Percentiles rank a stretch among this genome's conserved stretches.
These are phyloP conservation scores for Curvularia sp. DNA, from an alignment of 2,329 filamentous ascomycete species.

Conservation along the genomic window DNA sequence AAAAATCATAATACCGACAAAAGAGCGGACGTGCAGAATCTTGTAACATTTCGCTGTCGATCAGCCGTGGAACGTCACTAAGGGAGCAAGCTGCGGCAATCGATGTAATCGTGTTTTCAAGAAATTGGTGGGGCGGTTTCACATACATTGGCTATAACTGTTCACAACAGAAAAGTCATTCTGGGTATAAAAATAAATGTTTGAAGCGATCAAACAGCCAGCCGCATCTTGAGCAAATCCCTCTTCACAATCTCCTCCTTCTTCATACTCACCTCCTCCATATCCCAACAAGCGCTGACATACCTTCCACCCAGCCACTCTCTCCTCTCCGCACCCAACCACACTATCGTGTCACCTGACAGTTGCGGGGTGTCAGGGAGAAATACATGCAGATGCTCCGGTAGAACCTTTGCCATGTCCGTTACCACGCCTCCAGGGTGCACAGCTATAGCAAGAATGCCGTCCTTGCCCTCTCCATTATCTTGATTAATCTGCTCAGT, in stretches of 20 bases:
- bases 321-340: constrained; percentile 34
- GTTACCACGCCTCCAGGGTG: constrained; percentile 38
- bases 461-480: constrained; percentile 25
- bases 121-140: too few relatives aligned
- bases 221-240: constrained; percentile 26
- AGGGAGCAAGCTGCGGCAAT: background rate
- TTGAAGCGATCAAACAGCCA: constrained; percentile 13
- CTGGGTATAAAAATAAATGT: background rate
- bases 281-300: constrained; percentile 36
- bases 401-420: constrained; percentile 17
- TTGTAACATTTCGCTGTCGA: background rate
- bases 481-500: constrained; percentile 59
- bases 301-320: constrained; percentile 39
- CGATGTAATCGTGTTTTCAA: background rate
- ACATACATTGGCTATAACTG: too few relatives aligned
- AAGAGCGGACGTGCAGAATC: background rate
- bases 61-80: background rate
- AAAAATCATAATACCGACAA: background rate
- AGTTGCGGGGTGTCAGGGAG: constrained; percentile 36
- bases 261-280: constrained; percentile 36
- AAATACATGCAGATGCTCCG: constrained; percentile 10
- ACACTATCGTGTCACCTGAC: constrained; percentile 35
- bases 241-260: constrained; percentile 24
- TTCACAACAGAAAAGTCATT: too few relatives aligned
- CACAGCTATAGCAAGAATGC: constrained; percentile 28